Conservation (phyloP, 805 yeast species). For the Komagataella kurtzmanii region DNA sequence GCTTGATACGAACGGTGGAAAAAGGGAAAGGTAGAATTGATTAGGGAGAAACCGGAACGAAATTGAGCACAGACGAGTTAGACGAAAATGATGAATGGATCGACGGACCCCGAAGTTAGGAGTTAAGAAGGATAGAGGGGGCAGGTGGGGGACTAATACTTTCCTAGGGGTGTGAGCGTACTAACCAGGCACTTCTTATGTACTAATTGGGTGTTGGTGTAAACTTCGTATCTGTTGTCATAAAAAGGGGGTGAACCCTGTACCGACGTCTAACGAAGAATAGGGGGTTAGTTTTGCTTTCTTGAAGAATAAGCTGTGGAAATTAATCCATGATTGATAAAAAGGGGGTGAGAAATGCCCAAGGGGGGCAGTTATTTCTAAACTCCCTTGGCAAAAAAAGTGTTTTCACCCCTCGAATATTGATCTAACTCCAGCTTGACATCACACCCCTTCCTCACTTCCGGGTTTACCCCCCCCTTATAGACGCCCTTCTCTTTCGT, state of each 20-base stretch:
- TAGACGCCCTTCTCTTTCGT: neutral
- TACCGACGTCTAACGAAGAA: neutral
- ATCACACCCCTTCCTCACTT: neutral
- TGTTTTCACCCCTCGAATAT: neutral
- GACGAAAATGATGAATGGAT: neutral
- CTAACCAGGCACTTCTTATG: neutral
- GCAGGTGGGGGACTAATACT: neutral
- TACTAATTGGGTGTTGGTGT: neutral
- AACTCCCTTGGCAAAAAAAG: neutral
- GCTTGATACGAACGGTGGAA: neutral
- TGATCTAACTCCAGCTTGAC: neutral
- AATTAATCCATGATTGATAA: neutral
- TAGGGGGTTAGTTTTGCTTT: neutral
- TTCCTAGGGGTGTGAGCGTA: neutral
- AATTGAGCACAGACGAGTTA: neutral
- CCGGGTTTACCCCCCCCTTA: neutral
- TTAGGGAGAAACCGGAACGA: neutral
- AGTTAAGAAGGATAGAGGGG: too few relatives aligned
- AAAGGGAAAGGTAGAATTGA: neutral
- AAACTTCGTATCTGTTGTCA: too few relatives aligned
- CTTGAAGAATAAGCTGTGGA: neutral
- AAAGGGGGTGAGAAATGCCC: neutral
- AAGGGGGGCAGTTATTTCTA: neutral
- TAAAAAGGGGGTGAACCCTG: neutral
- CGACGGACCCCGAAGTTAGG: neutral